Evolutionary conservation across 306 rosid genomes (phyloP).

Genomic region (Comarum palustre): DNA sequence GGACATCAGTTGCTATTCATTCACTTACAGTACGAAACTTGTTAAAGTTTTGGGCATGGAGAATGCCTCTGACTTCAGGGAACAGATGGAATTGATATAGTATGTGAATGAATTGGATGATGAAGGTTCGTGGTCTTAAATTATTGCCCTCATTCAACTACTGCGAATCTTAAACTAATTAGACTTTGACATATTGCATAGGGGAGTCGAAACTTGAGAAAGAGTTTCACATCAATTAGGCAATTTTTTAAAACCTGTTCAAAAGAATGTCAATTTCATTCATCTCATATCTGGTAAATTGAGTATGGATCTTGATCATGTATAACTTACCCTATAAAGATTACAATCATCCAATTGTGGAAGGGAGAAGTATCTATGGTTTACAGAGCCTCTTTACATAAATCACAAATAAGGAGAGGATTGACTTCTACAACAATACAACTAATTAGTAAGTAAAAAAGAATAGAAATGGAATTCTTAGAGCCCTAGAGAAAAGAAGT

Average conservation of each 20-base stretch:
- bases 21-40: background rate
- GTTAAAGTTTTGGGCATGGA: background rate
- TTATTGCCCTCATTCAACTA: conserved; percentile 1
- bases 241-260: background rate
- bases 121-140: conserved; percentile 6
- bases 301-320: conserved; percentile 24
- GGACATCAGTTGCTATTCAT: background rate
- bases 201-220: background rate
- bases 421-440: conserved; percentile 16
- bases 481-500: conserved; percentile 55
- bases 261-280: conserved; percentile 28
- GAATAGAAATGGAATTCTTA: conserved; percentile 24
- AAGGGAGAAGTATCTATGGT: conserved; percentile 30
- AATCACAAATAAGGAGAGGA: conserved; percentile 25
- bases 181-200: background rate
- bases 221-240: background rate
- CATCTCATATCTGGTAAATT: conserved; percentile 25
- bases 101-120: background rate
- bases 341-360: conserved; percentile 29
- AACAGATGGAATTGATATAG: background rate
- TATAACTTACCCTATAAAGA: conserved; percentile 30
- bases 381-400: conserved; percentile 38
- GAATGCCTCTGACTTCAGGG: background rate
- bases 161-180: background rate
- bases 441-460: conserved; percentile 25